Percentiles rank a stretch among this genome's conserved stretches.
Evolutionary conservation across 2,329 filamentous ascomycete genomes (phyloP).

Genomic region (Penicillium aurantiogriseum): DNA sequence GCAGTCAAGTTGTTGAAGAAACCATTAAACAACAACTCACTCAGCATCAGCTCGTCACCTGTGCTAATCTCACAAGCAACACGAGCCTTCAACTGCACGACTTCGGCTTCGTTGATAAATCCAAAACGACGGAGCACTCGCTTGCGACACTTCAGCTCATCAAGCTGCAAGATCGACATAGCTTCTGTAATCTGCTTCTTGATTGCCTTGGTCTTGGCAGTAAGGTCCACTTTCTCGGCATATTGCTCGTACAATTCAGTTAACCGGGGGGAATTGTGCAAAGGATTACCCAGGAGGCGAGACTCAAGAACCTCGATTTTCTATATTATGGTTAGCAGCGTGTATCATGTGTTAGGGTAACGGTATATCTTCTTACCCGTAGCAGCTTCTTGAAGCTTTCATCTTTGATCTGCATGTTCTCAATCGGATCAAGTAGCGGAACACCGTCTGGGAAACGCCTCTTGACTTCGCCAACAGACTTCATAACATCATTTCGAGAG

Average conservation of each 20-base stretch:
- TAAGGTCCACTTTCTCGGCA: conserved; percentile 71
- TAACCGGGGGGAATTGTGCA: conserved; percentile 85
- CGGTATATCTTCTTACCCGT: conserved; percentile 46
- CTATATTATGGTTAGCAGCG: conserved; percentile 42
- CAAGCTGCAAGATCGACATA: conserved; percentile 84
- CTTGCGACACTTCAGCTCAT: conserved; percentile 94
- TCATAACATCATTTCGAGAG: conserved; percentile 67
- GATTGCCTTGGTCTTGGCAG: conserved; percentile 77
- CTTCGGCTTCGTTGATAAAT: conserved; percentile 93
- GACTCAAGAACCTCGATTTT: conserved; percentile 98
- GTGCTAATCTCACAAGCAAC: conserved; percentile 98
- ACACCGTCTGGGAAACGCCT: conserved; percentile 90
- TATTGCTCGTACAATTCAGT: conserved; percentile 86
- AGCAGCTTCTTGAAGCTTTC: conserved; percentile 91
- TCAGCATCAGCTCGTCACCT: conserved; percentile 89
- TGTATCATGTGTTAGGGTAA: neutral
- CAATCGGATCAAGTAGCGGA: conserved; percentile 83
- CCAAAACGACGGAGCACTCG: conserved; percentile 88
- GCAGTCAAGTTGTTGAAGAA: conserved; percentile 96
- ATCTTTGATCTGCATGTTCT: conserved; percentile 93
- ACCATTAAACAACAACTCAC: conserved; percentile 90
- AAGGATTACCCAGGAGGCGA: conserved; percentile 78
- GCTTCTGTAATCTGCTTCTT: conserved; percentile 86
- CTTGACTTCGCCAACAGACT: conserved; percentile 72
- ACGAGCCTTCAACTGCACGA: conserved; percentile 93